These are phyloP conservation scores for Dryadomyces sulphureus DNA, from an alignment of 2,329 filamentous ascomycete species.

Conservation along the genomic window DNA sequence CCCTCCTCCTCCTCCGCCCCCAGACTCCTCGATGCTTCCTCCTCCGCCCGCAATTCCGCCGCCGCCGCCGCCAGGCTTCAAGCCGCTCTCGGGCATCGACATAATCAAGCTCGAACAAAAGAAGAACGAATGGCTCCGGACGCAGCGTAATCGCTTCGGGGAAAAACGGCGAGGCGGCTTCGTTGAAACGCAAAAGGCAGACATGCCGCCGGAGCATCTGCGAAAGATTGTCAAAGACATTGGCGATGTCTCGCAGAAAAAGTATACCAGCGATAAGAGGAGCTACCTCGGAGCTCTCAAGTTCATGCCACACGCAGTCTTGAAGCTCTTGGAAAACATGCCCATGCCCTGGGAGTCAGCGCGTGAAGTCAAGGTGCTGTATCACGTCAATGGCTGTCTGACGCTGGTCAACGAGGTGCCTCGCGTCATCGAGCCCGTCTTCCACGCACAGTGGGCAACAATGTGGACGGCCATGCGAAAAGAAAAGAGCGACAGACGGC, in stretches of 20 bases:
- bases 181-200: constrained; percentile 94
- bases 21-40: constrained; percentile 30
- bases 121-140: constrained; percentile 96
- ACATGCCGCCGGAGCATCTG: constrained; percentile 96
- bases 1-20: constrained; percentile 33
- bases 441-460: constrained; percentile 96
- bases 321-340: constrained; percentile 98
- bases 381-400: constrained; percentile 94
- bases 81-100: constrained; percentile 65
- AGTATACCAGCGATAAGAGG: constrained; percentile 96
- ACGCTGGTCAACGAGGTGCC: constrained; percentile 95
- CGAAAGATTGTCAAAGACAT: constrained; percentile 98
- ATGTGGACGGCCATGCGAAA: constrained; percentile 99
- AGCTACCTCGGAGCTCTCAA: constrained; percentile 95
- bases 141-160: constrained; percentile 81
- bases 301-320: constrained; percentile 96
- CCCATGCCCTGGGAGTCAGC: constrained; percentile 99
- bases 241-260: constrained; percentile 97
- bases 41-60: constrained; percentile 41
- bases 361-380: constrained; percentile 91
- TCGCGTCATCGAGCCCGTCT: constrained; percentile 92
- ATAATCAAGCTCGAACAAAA: constrained; percentile 94
- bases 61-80: constrained; percentile 76
- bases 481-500: constrained; percentile 86
- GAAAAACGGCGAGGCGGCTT: constrained; percentile 96